Evolutionary conservation across 805 yeast species (phyloP), one percentile per base, ranked within the genome.

Genomic region (Ogataea glucozyma): DNA sequence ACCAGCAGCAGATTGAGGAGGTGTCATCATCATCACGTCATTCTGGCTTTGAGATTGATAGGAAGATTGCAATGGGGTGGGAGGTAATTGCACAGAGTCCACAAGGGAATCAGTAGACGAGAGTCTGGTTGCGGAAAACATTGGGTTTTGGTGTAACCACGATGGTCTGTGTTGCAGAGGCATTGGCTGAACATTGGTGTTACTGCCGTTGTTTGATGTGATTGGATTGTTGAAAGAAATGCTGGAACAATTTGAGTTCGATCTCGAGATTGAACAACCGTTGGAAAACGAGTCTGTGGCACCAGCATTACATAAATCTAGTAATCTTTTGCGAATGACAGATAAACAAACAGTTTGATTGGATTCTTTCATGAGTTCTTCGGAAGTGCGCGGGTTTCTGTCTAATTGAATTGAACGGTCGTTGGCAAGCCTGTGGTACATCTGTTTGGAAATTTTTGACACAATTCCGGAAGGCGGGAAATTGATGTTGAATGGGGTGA

Each of bases 381-480:
- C 61, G n/a, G 55, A 48, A 16, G 49, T 51, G 18, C 50, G 52
- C 3, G 43, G 38, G 31, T 54, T 50, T 18, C 41, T 48, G 43
- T 64, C 69, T 17, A 65, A 47, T 23, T 38, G 50, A 22, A 62
- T 42, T 1, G 54, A 40, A 14, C 48, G 35, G 32, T 53, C 57
- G 16, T 32, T 40, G 4, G 37, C 29, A n/a, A 51, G 48, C 14
- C 35, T 51, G 46, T 44, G 67, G 22, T 78, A 62, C 20, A 83
- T 73, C 31, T 76, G 71, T 52, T 79, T 80, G 6, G 86, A 76
- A 0, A 81, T 82, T 40, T 71, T 70, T 31, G 79, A 78, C 16
- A 81, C 69, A 3, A 83, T 72, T 1, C 88, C 88, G 1, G 82
- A 72, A 0, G 89, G 88, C 6, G 88, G 89, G 53, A 75, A 75